Base-by-base conservation (phyloP, 148 eudicot genomes). In the Fagopyrum homotropicum region DNA sequence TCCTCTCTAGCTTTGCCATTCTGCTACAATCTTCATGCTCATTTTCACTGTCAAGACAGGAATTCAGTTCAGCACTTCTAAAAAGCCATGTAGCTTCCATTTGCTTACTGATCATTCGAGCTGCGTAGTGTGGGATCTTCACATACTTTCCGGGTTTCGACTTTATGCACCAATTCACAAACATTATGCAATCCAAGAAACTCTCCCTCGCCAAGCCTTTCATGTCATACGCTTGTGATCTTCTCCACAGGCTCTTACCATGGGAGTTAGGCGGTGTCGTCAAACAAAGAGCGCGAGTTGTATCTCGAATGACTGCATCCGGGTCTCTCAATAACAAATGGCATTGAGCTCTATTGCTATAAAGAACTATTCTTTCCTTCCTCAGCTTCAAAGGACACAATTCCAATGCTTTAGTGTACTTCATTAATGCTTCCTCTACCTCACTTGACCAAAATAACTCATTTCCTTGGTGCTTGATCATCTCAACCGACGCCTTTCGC, bases 191-290 rank as follows among this genome's bases (percentile, higher is more conserved):
- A 48, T 93, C 98, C 90, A 89, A 85, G 73, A 91, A 87, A 75
- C 98, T 91, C 83, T 91, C 95, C 75, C 82, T 89, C 12, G 90
- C 90, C 77, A 91, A 82, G 16, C 94, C 92, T 74, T 88, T 82
- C 83, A 87, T 85, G 77, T 93, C 97, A 84, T 91, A 93, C 57
- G 98, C 98, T 81, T 91, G 97, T 75, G 97, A 88, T 77, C 98
- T 88, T 55, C 92, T 91, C 98, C 98, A 93, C 6, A 91, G 84
- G 77, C 98, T 91, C 78, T 87, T 93, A 57, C 83, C 40, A 76
- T 93, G 97, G 63, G 88, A 86, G 22, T 88, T 85, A 22, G 81
- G 71, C 57, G 85, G 89, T 45, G 70, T 75, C 16, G 88, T 83
- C 74, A 93, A 80, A 50, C 86, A 85, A 72, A 91, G 85, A 60